phyloP scores from a whole-genome alignment of 352 stramenopile genomes.

The Phytophthora cactorum region DNA sequence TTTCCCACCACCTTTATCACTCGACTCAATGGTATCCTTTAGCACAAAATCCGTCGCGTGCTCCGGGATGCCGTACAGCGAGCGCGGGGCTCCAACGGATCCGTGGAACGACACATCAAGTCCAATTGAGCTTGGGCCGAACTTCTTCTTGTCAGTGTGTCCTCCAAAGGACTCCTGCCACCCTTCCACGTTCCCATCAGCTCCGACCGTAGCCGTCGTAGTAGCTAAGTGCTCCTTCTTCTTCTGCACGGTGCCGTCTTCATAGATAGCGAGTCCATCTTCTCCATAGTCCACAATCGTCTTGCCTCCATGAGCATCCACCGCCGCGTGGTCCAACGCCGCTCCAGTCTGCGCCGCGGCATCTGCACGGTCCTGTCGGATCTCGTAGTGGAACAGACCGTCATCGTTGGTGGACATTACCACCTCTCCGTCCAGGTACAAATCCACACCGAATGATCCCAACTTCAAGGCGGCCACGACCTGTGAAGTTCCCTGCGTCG shows the following conservation, averaged over 20 bases:
- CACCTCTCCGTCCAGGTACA: slow-evolving; percentile 70
- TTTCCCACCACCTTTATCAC: slow-evolving; percentile 20
- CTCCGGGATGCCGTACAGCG: slow-evolving; percentile 98
- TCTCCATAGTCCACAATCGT: slow-evolving; percentile 98
- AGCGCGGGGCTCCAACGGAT: slow-evolving; percentile 52
- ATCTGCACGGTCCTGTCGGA: slow-evolving; percentile 70
- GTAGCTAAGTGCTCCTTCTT: slow-evolving; percentile 44
- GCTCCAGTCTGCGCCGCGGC: slow-evolving; percentile 34
- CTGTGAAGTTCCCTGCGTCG: slow-evolving; percentile 12
- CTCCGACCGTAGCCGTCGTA: slow-evolving; percentile 16
- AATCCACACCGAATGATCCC: slow-evolving; percentile 65
- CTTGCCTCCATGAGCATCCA: slow-evolving; percentile 91
- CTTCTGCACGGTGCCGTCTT: slow-evolving; percentile 91
- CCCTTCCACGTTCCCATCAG: slow-evolving; percentile 69
- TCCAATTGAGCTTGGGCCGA: slow-evolving; percentile 93
- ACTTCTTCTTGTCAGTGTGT: slow-evolving; percentile 90
- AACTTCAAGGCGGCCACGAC: slow-evolving; percentile 64
- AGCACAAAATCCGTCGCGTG: slow-evolving; percentile 95
- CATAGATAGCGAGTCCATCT: slow-evolving; percentile 97
- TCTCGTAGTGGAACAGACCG: slow-evolving; percentile 77
- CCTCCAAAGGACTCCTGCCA: slow-evolving; percentile 96
- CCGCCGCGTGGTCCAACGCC: slow-evolving; percentile 30
- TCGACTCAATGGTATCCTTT: slow-evolving; percentile 89
- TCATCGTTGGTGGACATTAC: slow-evolving; percentile 73
- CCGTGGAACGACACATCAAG: slow-evolving; percentile 95